These are phyloP conservation scores for Magnusiomyces suaveolens DNA, from an alignment of 1,139 yeast species.

Conservation along the genomic window DNA sequence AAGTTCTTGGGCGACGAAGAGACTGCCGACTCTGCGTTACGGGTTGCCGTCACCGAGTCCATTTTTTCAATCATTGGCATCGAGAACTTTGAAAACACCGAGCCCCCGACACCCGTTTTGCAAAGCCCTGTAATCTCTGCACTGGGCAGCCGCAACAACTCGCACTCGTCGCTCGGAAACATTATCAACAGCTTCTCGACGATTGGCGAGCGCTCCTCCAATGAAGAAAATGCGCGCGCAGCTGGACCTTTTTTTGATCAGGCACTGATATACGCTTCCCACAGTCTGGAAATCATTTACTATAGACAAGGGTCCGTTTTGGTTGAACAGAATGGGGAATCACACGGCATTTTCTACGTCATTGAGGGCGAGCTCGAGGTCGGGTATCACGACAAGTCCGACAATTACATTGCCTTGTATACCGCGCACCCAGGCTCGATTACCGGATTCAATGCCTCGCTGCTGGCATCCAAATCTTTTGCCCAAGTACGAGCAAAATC, in stretches of 20 bases:
- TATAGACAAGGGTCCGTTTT: constrained; percentile 47
- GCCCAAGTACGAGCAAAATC: constrained; percentile 54
- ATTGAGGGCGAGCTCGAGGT: constrained; percentile 70
- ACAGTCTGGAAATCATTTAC: constrained; percentile 47
- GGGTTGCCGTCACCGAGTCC: constrained; percentile 65
- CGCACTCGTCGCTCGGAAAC: constrained; percentile 10
- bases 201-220: constrained; percentile 7
- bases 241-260: too few relatives aligned
- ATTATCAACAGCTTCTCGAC: constrained; percentile 10
- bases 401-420: constrained; percentile 40
- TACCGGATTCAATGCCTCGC: constrained; percentile 77
- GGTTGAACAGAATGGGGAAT: constrained; percentile 53
- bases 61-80: constrained; percentile 68
- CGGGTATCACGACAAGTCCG: constrained; percentile 32
- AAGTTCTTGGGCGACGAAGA: constrained; percentile 57
- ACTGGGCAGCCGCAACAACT: constrained; percentile 5
- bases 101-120: neutral
- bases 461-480: constrained; percentile 72
- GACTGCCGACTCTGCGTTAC: constrained; percentile 61
- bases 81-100: constrained; percentile 31
- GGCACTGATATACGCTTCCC: constrained; percentile 58
- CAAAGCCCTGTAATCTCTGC: constrained; percentile 10
- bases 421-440: constrained; percentile 68
- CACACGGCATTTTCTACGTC: constrained; percentile 70
- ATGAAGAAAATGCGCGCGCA: constrained; percentile 5